Base-by-base conservation (phyloP, 352 stramenopile species). In the Globisporangium mamillatum region DNA sequence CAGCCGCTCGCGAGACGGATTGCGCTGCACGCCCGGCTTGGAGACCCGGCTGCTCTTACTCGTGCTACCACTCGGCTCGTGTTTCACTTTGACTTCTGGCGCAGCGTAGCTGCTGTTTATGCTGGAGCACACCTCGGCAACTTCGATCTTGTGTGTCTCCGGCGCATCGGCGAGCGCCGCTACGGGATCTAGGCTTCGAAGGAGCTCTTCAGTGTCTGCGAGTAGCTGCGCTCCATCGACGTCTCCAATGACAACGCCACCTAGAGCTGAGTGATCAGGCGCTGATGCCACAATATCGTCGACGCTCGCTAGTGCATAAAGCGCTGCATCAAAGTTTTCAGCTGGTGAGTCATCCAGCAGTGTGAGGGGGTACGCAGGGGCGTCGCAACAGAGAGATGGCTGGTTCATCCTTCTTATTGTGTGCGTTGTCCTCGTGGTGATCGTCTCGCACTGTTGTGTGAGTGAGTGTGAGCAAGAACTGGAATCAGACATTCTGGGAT, bases 1-100 rank as follows among this genome's bases (percentile, higher is more conserved):
- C 55, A 74, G 48, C 10, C 72, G 71, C 41, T 77, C 72, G 53
- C 75, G 75, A 0, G 64, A 68, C 5, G 41, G 57, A 12, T 74
- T 74, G 56, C 63, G 68, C 50, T 56, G 62, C 22, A 36, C 61
- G 5, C 68, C 64, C 2, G 64, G 44, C 56, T 69, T 69, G 27
- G 32, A 22, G 16, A 5, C 25, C 36, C 63, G 63, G 8, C 48
- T 55, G 12, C 52, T 24, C 10, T 9, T 54, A 16, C 24, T 18
- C 8, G 10, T 24, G 29, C 3, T 32, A 5, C 4, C 8, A 3
- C 4, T 25, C 22, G 10, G 4, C 41, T 66, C 44, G 9, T 27
- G 4, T 4, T 41, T 55, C 4, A 32, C 34, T 14, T 7, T 5
- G 10, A 9, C 32, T 3, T 58, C 16, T 6, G 54, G n/a, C 7